Evolutionary conservation across 352 stramenopile genomes (phyloP).

Genomic region (Aphanomyces astaci): DNA sequence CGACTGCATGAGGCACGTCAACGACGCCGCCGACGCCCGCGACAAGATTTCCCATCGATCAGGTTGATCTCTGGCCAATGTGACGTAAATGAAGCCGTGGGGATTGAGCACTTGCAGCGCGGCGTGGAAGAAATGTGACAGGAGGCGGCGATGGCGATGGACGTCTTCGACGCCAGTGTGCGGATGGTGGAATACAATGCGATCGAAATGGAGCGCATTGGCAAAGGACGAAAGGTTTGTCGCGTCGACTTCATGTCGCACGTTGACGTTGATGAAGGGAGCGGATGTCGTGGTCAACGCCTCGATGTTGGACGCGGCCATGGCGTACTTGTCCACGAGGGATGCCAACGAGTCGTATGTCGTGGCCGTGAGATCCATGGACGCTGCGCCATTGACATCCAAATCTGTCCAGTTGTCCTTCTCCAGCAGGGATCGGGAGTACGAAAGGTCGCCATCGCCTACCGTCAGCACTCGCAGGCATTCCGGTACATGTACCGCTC

Average conservation of each 20-base stretch:
- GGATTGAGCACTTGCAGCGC: slow-evolving; percentile 32
- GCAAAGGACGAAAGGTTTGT: slow-evolving; percentile 45
- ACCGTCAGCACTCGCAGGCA: slow-evolving; percentile 10
- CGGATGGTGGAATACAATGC: slow-evolving; percentile 92
- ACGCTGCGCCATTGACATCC: neutral
- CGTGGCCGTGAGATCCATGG: slow-evolving; percentile 37
- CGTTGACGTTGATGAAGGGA: slow-evolving; percentile 36
- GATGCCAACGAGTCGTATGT: slow-evolving; percentile 61
- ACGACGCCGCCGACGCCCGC: slow-evolving; percentile 36
- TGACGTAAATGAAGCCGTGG: slow-evolving; percentile 40
- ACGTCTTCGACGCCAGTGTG: slow-evolving; percentile 89
- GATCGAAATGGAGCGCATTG: slow-evolving; percentile 40
- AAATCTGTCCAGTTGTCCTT: slow-evolving; percentile 16
- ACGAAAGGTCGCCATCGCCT: slow-evolving; percentile 21
- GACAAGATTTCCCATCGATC: slow-evolving; percentile 64
- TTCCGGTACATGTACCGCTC: neutral
- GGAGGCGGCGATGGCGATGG: slow-evolving; percentile 72
- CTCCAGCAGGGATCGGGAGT: slow-evolving; percentile 11
- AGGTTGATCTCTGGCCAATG: slow-evolving; percentile 62
- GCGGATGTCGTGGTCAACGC: slow-evolving; percentile 35
- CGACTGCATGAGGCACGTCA: slow-evolving; percentile 34
- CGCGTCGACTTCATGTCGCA: slow-evolving; percentile 60
- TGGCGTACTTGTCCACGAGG: slow-evolving; percentile 49
- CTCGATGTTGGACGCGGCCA: slow-evolving; percentile 16
- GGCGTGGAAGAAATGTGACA: slow-evolving; percentile 87